These are phyloP conservation scores for Prunus salicina DNA, from an alignment of 306 rosid species.

Conservation along the genomic window DNA sequence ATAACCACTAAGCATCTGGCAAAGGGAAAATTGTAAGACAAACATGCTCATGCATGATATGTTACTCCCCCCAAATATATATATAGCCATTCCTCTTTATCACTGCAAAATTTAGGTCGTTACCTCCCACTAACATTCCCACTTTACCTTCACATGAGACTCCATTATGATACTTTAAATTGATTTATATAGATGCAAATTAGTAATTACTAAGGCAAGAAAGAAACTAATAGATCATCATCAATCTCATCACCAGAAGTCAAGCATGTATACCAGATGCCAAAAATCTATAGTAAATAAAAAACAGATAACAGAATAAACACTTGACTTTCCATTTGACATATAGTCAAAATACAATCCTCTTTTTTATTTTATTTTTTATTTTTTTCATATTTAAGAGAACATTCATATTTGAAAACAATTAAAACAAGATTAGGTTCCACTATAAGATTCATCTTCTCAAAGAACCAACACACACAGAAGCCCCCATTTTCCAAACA, in stretches of 20 bases:
- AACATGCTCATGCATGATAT: no score
- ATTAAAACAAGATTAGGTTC: neutral
- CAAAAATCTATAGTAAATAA: neutral
- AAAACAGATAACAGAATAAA: neutral
- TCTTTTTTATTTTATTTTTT: neutral
- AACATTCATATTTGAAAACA: neutral
- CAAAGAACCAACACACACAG: neutral
- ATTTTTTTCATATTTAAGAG: no score
- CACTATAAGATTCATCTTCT: neutral
- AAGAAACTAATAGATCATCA: neutral
- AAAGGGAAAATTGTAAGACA: no score
- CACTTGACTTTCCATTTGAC: neutral
- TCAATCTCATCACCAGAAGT: neutral
- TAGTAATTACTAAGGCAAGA: neutral
- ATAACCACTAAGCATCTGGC: neutral
- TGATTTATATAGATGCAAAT: neutral
- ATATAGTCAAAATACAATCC: neutral
- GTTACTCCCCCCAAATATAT: no score
- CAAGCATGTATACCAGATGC: neutral
- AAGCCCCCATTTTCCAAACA: neutral
- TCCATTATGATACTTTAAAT: neutral
- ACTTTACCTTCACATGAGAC: neutral
- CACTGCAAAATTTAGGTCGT: no score
- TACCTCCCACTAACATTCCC: neutral
- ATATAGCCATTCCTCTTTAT: no score